Percentiles rank a stretch among this genome's conserved stretches.
Conservation (phyloP, 2,329 filamentous ascomycete species). For the Penicillium hordei region DNA sequence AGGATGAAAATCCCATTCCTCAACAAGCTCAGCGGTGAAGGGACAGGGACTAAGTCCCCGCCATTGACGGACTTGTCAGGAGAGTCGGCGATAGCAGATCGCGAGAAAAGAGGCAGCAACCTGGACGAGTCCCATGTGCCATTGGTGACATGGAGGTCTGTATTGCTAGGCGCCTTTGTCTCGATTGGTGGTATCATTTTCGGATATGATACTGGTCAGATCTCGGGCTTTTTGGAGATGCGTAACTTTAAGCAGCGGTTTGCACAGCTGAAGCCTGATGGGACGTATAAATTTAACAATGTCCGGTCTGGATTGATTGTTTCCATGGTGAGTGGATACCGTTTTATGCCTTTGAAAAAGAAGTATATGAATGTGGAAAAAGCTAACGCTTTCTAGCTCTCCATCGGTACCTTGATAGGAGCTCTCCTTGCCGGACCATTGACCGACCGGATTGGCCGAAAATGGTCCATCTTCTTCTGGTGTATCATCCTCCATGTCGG, state of each 20-base stretch:
- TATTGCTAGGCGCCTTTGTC: constrained; percentile 44
- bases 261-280: constrained; percentile 34
- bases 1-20: constrained; percentile 18
- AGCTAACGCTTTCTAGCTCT: constrained; percentile 26
- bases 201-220: constrained; percentile 48
- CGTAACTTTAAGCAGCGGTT: constrained; percentile 42
- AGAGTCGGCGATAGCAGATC: constrained; percentile 1
- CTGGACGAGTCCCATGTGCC: constrained; percentile 33
- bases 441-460: constrained; percentile 45
- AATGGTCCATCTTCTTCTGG: constrained; percentile 45
- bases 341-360: neutral
- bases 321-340: constrained; percentile 28
- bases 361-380: neutral
- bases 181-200: constrained; percentile 49
- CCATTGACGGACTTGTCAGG: constrained; percentile 15
- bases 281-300: constrained; percentile 40
- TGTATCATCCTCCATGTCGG: constrained; percentile 44
- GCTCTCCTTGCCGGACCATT: constrained; percentile 43
- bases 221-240: constrained; percentile 47
- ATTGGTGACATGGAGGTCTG: constrained; percentile 39
- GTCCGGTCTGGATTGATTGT: constrained; percentile 47
- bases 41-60: constrained; percentile 2
- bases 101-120: constrained; percentile 19
- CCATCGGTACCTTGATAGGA: constrained; percentile 46
- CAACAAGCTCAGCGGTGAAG: constrained; percentile 4